These are phyloP conservation scores for Tuber brumale DNA, from an alignment of 495 filamentous ascomycete genomes.

Conservation along the genomic window DNA sequence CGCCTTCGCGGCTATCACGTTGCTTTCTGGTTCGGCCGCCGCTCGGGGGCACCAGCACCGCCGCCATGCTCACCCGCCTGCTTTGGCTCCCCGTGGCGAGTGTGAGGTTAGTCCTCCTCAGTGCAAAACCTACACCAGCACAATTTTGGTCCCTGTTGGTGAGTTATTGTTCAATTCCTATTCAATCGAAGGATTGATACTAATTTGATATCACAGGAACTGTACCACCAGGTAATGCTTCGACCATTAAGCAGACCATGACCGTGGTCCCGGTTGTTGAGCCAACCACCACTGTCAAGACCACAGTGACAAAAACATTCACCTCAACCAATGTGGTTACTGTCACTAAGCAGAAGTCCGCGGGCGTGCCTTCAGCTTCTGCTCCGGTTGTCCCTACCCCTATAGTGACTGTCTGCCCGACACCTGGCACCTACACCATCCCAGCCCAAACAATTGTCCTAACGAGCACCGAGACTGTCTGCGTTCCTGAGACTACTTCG, in stretches of 20 bases:
- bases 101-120: conserved; percentile 44
- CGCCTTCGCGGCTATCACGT: conserved; percentile 60
- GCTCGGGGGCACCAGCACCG: conserved; percentile 56
- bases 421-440: conserved; percentile 72
- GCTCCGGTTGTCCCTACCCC: conserved; percentile 55
- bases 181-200: background rate
- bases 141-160: conserved; percentile 42
- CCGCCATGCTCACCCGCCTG: conserved; percentile 53
- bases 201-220: background rate
- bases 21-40: conserved; percentile 54
- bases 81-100: conserved; percentile 44
- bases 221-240: background rate
- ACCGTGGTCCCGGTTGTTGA: conserved; percentile 24
- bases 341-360: conserved; percentile 44
- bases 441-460: conserved; percentile 68
- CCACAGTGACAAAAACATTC: conserved; percentile 22
- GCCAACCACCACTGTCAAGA: conserved; percentile 24
- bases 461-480: conserved; percentile 59
- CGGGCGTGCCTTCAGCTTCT: conserved; percentile 40
- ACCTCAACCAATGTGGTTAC: conserved; percentile 36
- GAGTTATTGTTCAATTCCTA: conserved; percentile 13
- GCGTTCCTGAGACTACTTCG: conserved; percentile 56
- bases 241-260: conserved; percentile 6
- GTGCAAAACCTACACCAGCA: conserved; percentile 61
- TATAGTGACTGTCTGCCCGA: conserved; percentile 59